These are phyloP conservation scores for Melaleuca alternifolia DNA, from an alignment of 345 rosid genomes.

Conservation along the genomic window DNA sequence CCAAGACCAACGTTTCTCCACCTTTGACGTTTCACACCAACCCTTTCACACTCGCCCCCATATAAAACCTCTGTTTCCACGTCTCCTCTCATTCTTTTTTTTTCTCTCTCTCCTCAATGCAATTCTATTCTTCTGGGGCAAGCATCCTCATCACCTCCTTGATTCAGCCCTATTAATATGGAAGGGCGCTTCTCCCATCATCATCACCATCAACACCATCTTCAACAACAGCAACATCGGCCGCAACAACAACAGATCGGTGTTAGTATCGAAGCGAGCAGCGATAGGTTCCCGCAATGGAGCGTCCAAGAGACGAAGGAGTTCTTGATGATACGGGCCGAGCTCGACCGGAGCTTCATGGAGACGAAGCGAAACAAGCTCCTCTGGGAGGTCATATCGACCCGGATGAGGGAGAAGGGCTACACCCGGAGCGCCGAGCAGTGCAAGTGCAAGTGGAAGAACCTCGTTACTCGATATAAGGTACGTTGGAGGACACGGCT, in stretches of 20 bases:
- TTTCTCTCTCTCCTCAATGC: not conserved
- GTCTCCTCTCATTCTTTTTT: not conserved
- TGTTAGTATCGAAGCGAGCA: constrained; percentile 14
- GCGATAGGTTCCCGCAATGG: constrained; percentile 98
- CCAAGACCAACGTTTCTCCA: not conserved
- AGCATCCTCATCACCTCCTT: not conserved
- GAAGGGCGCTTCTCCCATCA: constrained; percentile 35
- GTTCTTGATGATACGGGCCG: constrained; percentile 69
- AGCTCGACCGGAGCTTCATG: constrained; percentile 80
- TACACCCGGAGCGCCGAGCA: constrained; percentile 87
- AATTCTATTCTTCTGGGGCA: not conserved
- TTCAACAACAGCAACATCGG: constrained; percentile 15
- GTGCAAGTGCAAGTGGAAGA: constrained; percentile 99
- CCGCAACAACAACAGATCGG: constrained; percentile 32
- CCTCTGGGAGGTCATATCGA: constrained; percentile 79
- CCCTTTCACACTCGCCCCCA: constrained; percentile 21
- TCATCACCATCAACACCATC: constrained; percentile 28
- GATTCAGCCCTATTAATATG: constrained; percentile 14
- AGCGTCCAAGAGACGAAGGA: constrained; percentile 80
- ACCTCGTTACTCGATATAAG: constrained; percentile 94
- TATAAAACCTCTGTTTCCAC: not conserved
- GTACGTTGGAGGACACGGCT: constrained; percentile 11
- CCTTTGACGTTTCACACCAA: constrained; percentile 52
- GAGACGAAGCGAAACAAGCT: constrained; percentile 92
- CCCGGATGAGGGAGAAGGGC: constrained; percentile 70